Base-by-base conservation (phyloP, 176 grass and related monocot species). In the Pharus latifolius region DNA sequence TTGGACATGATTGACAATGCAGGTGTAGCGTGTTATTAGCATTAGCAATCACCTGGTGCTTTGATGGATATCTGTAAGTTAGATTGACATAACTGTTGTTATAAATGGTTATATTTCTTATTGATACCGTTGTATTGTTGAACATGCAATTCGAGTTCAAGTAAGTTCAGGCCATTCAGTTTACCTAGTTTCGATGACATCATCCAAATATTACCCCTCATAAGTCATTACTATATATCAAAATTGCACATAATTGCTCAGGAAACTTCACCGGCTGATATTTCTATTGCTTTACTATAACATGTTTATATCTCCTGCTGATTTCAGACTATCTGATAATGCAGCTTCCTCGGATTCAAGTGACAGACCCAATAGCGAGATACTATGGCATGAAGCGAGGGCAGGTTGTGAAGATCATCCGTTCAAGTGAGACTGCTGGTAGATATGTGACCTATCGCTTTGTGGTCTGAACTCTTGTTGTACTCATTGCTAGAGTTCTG, bases 301-400 rank as follows among this genome's bases (percentile, higher is more conserved):
- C 20, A 9, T 7, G 12, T 32, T 1, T 1, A 16, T 32, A 5
- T 7, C 6, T 35, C 65, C 7, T 22, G 38, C 60, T 54, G 30
- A 46, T 67, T 25, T 76, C 0, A 13, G 4, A 52, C 17, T 40
- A 22, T 76, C 38, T 74, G 58, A 22, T 34, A 16, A 27, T 90
- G 48, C 87, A 91, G 91, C 78, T 96, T 18, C 87, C 84, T 3
- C 60, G 70, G 51, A 96, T 91, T 82, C 91, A 91, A 44, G 53
- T 96, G 42, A 87, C 78, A 5, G 84, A 96, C 54, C 87, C 91
- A 10, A 72, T 96, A 73, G 91, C 91, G 38, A 84, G 87, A 70
- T 96, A 91, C 67, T 91, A 85, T 1, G 91, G 91, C 43, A 76
- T 96, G 75, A 96, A 91, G 65, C 87, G 78, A 15, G 91, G 91